These are phyloP conservation scores for Trichophyton schoenleinii DNA, from an alignment of 2,329 filamentous ascomycete species.

Conservation along the genomic window DNA sequence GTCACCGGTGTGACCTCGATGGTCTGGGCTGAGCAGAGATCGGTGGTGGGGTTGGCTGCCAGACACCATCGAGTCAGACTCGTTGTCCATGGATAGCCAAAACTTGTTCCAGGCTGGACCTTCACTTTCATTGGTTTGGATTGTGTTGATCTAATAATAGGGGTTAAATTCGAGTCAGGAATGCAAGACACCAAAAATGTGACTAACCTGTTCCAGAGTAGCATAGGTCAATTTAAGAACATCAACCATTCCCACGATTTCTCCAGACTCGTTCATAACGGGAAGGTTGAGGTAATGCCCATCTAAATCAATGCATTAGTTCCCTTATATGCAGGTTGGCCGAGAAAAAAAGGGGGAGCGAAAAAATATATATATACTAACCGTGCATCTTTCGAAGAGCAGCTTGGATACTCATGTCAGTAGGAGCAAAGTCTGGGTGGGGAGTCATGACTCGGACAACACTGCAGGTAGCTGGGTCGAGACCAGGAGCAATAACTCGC, in stretches of 20 bases:
- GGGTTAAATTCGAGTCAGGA: neutral
- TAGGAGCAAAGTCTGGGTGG: conserved; percentile 93
- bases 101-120: conserved; percentile 99
- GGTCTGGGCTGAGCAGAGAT: conserved; percentile 71
- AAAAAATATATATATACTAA: conserved; percentile 35
- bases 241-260: conserved; percentile 99
- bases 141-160: conserved; percentile 61
- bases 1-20: conserved; percentile 55
- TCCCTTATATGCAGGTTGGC: conserved; percentile 10
- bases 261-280: conserved; percentile 92
- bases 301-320: conserved; percentile 42
- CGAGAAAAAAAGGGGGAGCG: too few species aligned
- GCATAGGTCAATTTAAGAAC: conserved; percentile 97
- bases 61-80: conserved; percentile 92
- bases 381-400: conserved; percentile 98
- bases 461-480: conserved; percentile 89
- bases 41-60: conserved; percentile 58
- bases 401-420: conserved; percentile 98
- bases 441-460: conserved; percentile 98
- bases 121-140: conserved; percentile 76
- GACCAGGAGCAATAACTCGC: conserved; percentile 88
- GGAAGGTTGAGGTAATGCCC: conserved; percentile 96
- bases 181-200: neutral
- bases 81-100: conserved; percentile 90
- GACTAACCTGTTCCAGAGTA: conserved; percentile 73